A percentile compares a stretch with the other conserved stretches of the same genome.
Conservation (phyloP, 345 rosid genomes). For the Draba incana region DNA sequence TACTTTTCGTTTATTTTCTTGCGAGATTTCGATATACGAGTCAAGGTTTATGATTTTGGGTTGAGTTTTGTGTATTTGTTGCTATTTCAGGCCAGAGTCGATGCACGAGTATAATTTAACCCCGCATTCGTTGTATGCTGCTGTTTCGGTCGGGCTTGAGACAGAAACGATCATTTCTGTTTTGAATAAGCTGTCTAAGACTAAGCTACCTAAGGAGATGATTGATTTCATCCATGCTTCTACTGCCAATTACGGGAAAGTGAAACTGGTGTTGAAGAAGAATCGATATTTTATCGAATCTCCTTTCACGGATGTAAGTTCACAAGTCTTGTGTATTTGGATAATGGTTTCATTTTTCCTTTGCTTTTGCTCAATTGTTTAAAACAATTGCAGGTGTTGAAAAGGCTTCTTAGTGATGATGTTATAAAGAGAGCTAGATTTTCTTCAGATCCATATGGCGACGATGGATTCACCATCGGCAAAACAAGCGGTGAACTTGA, state of each 20-base stretch:
- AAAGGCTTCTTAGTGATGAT: slow-evolving; percentile 73
- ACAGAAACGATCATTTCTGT: slow-evolving; percentile 87
- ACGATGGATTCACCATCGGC: slow-evolving; percentile 69
- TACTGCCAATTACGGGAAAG: slow-evolving; percentile 97
- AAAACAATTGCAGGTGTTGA: slow-evolving; percentile 63
- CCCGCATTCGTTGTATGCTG: slow-evolving; percentile 94
- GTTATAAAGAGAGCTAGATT: slow-evolving; percentile 71
- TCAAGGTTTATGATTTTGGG: background rate
- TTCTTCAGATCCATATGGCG: slow-evolving; percentile 59
- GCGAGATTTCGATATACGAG: background rate
- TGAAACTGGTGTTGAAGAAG: slow-evolving; percentile 94
- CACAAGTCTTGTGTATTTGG: background rate
- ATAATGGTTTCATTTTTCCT: background rate
- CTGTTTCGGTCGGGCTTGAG: slow-evolving; percentile 94
- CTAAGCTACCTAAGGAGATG: slow-evolving; percentile 90
- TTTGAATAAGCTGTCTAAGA: slow-evolving; percentile 87
- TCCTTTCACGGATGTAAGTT: slow-evolving; percentile 84
- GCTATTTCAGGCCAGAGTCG: slow-evolving; percentile 75
- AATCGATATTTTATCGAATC: slow-evolving; percentile 89
- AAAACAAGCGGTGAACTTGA: slow-evolving; percentile 77
- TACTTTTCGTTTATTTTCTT: slow-evolving; percentile 12
- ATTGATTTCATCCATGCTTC: slow-evolving; percentile 82
- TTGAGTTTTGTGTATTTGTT: slow-evolving; percentile 11
- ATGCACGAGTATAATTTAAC: slow-evolving; percentile 98
- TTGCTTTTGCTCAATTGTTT: slow-evolving; percentile 4